Base-by-base conservation (phyloP, 1,139 yeast genomes). In the Saccharomyces hybrid region DNA sequence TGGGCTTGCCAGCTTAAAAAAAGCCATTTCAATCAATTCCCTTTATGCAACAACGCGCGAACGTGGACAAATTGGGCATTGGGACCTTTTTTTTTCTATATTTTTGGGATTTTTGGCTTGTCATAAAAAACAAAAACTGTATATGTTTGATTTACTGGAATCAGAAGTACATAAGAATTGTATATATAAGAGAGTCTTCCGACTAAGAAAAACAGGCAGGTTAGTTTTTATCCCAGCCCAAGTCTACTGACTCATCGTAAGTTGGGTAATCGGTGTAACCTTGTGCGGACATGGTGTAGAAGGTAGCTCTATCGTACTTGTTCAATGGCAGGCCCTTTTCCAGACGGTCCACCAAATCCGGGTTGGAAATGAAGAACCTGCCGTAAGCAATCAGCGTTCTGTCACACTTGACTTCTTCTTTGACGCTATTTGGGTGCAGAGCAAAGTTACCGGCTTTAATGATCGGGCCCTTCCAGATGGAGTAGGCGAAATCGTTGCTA, bases 361-460 rank as follows among this genome's bases (percentile, higher is more conserved):
- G 83, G 60, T 78, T 80, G 25, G 81, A 64, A 42, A 77, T 76
- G 59, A 71, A 78, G 53, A 67, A 68, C 53, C 82, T 69, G 26
- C 82, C 81, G 56, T 76, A 70, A 1, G 76, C 81, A 50, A 77
- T 67, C 51, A 77, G 55, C 2, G 79, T 72, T 51, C 73, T 66
- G 48, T 71, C 71, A 54, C 75, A 67, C 28, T 59, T 57, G 20
- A 68, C 62, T 20, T 72, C 69, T 23, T 64, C 58, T 42, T 56
- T 57, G 26, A 56, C 57, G 34, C 67, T 68, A n/a, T 54, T 50
- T 13, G 53, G 55, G 41, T 49, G 54, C 6, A 59, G 53, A 9
- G 69, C 65, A 56, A 71, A 70, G 46, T 70, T 70, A 51, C 79
- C 79, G 42, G 77, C 73, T 56, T 72, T 68, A 28, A 77, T 56